Conservation (phyloP, 2,329 filamentous ascomycete species). For the Aspergillus jensenii region DNA sequence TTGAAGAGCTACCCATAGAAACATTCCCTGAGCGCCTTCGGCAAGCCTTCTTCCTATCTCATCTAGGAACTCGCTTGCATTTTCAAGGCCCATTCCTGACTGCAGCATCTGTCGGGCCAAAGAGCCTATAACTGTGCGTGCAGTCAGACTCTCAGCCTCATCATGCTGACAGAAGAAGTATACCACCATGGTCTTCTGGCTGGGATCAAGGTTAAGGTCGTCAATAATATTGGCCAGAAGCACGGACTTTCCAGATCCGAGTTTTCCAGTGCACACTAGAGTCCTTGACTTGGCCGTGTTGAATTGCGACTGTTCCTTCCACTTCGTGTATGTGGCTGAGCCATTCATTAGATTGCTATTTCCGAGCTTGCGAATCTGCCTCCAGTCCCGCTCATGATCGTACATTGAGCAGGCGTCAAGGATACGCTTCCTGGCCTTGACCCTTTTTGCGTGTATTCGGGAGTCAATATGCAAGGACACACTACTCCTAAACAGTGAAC, state of each 20-base stretch:
- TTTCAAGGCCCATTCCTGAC: not conserved
- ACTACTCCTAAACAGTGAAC: not conserved
- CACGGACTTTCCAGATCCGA: not conserved
- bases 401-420: not conserved
- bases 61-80: not conserved
- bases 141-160: not conserved
- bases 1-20: not conserved
- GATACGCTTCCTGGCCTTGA: not conserved
- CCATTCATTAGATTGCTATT: not conserved
- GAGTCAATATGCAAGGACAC: not conserved
- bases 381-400: not conserved
- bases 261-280: not conserved
- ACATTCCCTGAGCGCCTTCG: not conserved
- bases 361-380: not conserved
- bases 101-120: not conserved
- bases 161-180: not conserved
- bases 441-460: not conserved
- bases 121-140: not conserved
- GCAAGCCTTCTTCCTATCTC: not conserved
- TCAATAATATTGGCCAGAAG: not conserved
- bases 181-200: not conserved
- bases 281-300: not conserved
- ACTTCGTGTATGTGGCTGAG: not conserved
- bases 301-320: not conserved
- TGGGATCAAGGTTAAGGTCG: not conserved